Evolutionary conservation across 805 yeast genomes (phyloP), one percentile per base, ranked within the genome.

Genomic region (Wickerhamiella alocasiicola): DNA sequence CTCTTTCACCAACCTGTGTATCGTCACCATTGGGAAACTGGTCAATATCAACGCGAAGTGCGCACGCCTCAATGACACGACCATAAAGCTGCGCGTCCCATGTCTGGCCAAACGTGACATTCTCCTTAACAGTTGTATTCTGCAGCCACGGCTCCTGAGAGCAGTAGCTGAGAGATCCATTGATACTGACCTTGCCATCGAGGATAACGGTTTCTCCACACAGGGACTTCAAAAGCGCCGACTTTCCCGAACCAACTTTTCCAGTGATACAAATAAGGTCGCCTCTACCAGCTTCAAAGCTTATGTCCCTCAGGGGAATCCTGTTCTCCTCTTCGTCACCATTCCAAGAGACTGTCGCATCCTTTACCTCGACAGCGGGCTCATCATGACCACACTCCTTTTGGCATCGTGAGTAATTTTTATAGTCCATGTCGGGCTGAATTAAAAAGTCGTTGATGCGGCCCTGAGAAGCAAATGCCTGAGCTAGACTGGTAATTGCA

Each of bases 1-100:
- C 98, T 59, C 88, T 84, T 63, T 91, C 98, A 47, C 98, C 98
- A 44, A 91, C 97, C 51, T 81, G 74, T 4, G 98, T 91, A 39
- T 68, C 68, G 57, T 91, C 97, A 41, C 95, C 95, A 54, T 83
- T 81, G 2, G 95, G 84, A 45, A 91, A 68, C 23, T 78, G 74
- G 23, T 71, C 74, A 46, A 91, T 65, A 63, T 91, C 98, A 21
- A 76, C 75, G 9, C 68, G 61, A 50, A 91, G 70, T 11, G 94
- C 95, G 67, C 98, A 91, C 0, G 95, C 95, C 39, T 75, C 74
- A 17, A 91, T 62, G 0, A 94, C 88, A 49, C 69, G 70, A 25
- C 78, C 71, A 61, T 91, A 91, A 52, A 87, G 87, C 3, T 68
- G 79, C 9, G 79, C 71, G 53, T 91, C 96, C 56, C 65, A 82